These are phyloP conservation scores for Globisporangium radiosum DNA, from an alignment of 352 stramenopile species.

Conservation along the genomic window DNA sequence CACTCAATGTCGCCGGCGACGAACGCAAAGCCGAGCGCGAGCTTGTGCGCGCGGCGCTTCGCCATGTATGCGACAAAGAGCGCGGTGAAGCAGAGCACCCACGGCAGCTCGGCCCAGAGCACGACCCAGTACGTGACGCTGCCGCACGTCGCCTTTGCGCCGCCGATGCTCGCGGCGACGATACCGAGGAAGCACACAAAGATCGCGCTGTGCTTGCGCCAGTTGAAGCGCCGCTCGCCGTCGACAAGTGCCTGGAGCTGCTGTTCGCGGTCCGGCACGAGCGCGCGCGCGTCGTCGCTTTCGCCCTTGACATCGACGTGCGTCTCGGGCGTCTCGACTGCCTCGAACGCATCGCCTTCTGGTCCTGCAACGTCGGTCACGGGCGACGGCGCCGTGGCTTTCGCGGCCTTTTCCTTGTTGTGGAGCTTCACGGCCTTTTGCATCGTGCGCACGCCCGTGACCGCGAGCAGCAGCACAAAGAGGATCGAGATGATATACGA, in stretches of 20 bases:
- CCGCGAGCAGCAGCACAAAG: constrained; percentile 37
- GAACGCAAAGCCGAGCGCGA: constrained; percentile 28
- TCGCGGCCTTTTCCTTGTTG: constrained; percentile 26
- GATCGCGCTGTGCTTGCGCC: constrained; percentile 29
- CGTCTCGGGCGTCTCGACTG: constrained; percentile 7
- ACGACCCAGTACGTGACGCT: constrained; percentile 22
- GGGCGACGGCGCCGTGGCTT: constrained; percentile 12
- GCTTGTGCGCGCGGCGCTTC: constrained; percentile 33
- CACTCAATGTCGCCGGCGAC: constrained; percentile 36
- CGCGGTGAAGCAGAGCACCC: constrained; percentile 37
- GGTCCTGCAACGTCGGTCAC: not conserved
- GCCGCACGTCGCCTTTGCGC: constrained; percentile 10
- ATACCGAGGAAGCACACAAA: constrained; percentile 20
- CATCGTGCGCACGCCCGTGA: constrained; percentile 26
- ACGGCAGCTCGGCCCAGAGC: constrained; percentile 38
- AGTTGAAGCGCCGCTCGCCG: constrained; percentile 28
- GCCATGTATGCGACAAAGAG: constrained; percentile 24
- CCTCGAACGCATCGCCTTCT: constrained; percentile 5
- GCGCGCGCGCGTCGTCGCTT: constrained; percentile 5
- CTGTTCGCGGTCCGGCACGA: constrained; percentile 14
- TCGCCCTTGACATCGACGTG: constrained; percentile 1
- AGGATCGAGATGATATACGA: constrained; percentile 55
- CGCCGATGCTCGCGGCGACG: constrained; percentile 20
- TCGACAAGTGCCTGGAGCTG: constrained; percentile 14
- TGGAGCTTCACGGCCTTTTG: constrained; percentile 29